Evolutionary conservation across 1,284 basidiomycete genomes (phyloP), one percentile per base, ranked within the genome.

Genomic region (Coniophora puteana): DNA sequence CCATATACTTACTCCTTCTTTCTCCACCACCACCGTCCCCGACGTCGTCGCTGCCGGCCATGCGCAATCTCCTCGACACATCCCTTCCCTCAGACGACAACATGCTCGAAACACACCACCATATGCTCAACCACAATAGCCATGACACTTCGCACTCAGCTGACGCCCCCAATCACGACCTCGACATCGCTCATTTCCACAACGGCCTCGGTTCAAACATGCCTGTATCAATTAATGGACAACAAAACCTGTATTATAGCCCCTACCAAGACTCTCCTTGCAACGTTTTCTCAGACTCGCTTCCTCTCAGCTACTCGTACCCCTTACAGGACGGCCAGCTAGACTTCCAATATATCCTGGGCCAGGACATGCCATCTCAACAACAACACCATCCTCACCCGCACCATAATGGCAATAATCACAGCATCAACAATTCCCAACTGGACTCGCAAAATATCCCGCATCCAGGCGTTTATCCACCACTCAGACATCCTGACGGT

Each of bases 191-290:
- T 35, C 37, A 49, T 20, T 59, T 61, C 38, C 11, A 43, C 37
- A 18, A 21, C 29, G n/a, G 43, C 39, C 45, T 54, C 37, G 31
- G 43, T 36, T 43, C 54, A 42, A 36, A n/a, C 42, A 43, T 61
- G 22, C 26, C 55, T 62, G 61, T 62, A 63, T 63, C 58, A 38
- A 47, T 62, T 47, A 59, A 57, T 32, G 61, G 54, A 39, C 20
- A 48, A 4, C 32, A 34, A 30, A 43, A 42, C 36, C 18, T 60
- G 57, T 60, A 60, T 63, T 60, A 63, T 62, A 60, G 36, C 52
- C 18, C 59, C 21, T 60, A 63, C 42, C 10, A 50, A 0, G 59
- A 62, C 46, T 50, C 41, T 37, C n/a, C 44, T 11, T 48, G 36
- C 43, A 36, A 33, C 10, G 32, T 48, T 31, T 60, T 57, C 46